These are phyloP conservation scores for Colletotrichum truncatum DNA, from an alignment of 2,329 filamentous ascomycete species.

Conservation along the genomic window DNA sequence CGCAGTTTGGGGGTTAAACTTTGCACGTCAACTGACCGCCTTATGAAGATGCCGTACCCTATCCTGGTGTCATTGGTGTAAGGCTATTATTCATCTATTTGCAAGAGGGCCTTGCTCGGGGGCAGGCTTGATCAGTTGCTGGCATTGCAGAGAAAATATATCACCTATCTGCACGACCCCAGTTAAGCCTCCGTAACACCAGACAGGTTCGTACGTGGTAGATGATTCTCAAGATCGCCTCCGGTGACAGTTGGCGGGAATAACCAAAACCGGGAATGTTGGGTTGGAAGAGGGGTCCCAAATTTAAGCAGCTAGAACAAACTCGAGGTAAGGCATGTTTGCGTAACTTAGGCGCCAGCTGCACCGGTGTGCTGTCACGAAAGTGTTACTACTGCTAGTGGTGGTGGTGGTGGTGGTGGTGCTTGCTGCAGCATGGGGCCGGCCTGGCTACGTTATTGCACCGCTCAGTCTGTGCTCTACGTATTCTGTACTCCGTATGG, in stretches of 20 bases:
- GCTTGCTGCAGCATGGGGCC: constrained; percentile 8
- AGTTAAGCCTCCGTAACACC: neutral
- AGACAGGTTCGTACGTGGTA: neutral
- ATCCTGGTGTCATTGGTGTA: constrained; percentile 1
- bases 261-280: neutral
- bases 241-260: neutral
- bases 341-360: constrained; percentile 22
- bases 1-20: constrained; percentile 17
- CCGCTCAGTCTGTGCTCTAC: neutral
- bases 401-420: no score
- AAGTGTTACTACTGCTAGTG: no score
- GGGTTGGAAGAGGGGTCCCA: neutral
- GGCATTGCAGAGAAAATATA: neutral
- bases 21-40: constrained; percentile 29
- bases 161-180: neutral
- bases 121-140: neutral
- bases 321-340: constrained; percentile 4
- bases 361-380: constrained; percentile 26
- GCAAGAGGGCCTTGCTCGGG: neutral
- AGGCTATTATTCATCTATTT: constrained; percentile 11
- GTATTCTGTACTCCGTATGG: no score
- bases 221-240: neutral
- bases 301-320: neutral
- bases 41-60: constrained; percentile 2
- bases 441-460: neutral